A percentile compares a stretch with the other conserved stretches of the same genome.
Evolutionary conservation across 2,329 filamentous ascomycete genomes (phyloP).

Genomic region (Penicillium sp.): DNA sequence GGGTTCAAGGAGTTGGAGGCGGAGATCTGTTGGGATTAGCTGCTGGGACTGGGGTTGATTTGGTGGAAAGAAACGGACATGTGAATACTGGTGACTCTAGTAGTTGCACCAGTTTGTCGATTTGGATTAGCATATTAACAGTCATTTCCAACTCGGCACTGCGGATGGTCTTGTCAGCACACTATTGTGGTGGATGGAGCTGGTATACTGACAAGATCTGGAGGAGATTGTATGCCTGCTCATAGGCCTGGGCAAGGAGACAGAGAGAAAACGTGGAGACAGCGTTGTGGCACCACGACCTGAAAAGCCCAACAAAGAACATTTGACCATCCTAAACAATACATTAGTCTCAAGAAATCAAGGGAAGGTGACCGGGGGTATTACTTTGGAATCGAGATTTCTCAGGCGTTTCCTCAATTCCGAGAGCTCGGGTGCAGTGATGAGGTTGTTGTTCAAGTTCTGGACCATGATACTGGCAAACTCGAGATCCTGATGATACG

Average conservation of each 20-base stretch:
- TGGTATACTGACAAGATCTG: slow-evolving; percentile 77
- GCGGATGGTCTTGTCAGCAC: slow-evolving; percentile 27
- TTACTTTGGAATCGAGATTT: slow-evolving; percentile 81
- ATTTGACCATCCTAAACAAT: slow-evolving; percentile 76
- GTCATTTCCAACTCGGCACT: slow-evolving; percentile 98
- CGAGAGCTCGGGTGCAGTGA: slow-evolving; percentile 89
- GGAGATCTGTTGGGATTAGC: slow-evolving; percentile 64
- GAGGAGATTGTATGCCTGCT: slow-evolving; percentile 92
- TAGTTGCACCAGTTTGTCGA: slow-evolving; percentile 95
- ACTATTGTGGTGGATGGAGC: not conserved
- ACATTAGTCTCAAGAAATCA: slow-evolving; percentile 18
- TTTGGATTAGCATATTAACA: slow-evolving; percentile 96
- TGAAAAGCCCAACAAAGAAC: slow-evolving; percentile 91
- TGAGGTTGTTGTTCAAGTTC: slow-evolving; percentile 97
- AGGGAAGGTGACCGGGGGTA: not conserved
- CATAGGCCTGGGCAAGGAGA: slow-evolving; percentile 92
- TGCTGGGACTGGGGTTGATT: slow-evolving; percentile 8
- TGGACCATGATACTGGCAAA: slow-evolving; percentile 99
- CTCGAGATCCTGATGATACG: slow-evolving; percentile 69
- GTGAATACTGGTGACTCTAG: slow-evolving; percentile 98
- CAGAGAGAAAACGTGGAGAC: slow-evolving; percentile 97
- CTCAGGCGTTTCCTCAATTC: slow-evolving; percentile 86
- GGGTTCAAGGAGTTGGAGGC: slow-evolving; percentile 90
- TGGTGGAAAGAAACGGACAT: slow-evolving; percentile 57
- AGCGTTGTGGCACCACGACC: slow-evolving; percentile 97